A percentile compares a stretch with the other conserved stretches of the same genome.
Conservation (phyloP, 305 asterid genomes). For the Caryopteris hybrid region DNA sequence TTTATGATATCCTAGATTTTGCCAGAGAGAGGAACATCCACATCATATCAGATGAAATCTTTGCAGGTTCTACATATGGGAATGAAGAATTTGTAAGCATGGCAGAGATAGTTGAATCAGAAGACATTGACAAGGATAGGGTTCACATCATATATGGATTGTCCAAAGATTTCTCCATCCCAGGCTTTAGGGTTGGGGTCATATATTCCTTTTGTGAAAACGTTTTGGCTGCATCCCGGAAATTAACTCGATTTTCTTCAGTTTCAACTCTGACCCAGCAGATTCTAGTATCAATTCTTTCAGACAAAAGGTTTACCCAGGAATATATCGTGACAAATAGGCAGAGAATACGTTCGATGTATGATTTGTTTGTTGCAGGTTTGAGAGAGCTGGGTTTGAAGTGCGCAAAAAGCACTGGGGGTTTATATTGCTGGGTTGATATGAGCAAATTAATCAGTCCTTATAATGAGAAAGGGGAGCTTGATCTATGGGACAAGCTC, state of each 20-base stretch:
- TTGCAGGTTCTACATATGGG: conserved; percentile 74
- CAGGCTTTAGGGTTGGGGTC: conserved; percentile 81
- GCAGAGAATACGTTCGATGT: conserved; percentile 46
- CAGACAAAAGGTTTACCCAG: conserved; percentile 54
- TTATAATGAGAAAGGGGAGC: conserved; percentile 82
- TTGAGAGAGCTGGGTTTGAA: conserved; percentile 59
- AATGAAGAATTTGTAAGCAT: conserved; percentile 80
- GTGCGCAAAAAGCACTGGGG: conserved; percentile 66
- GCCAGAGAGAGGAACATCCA: conserved; percentile 90
- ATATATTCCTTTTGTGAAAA: conserved; percentile 67
- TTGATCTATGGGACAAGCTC: conserved; percentile 83
- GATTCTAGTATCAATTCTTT: conserved; percentile 67
- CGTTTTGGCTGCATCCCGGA: conserved; percentile 70
- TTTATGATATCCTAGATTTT: conserved; percentile 55
- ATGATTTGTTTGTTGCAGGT: conserved; percentile 55
- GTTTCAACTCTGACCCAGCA: conserved; percentile 80
- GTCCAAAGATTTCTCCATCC: conserved; percentile 78
- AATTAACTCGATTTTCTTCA: conserved; percentile 70
- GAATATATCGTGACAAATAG: conserved; percentile 49
- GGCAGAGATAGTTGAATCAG: conserved; percentile 69
- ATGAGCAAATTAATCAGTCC: conserved; percentile 78
- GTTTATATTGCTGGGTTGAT: conserved; percentile 85
- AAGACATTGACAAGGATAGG: conserved; percentile 66
- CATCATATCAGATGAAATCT: conserved; percentile 84
- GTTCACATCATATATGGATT: conserved; percentile 84